Evolutionary conservation across 441 rosid species (phyloP).

Genomic region (Eutrema salsugineum): DNA sequence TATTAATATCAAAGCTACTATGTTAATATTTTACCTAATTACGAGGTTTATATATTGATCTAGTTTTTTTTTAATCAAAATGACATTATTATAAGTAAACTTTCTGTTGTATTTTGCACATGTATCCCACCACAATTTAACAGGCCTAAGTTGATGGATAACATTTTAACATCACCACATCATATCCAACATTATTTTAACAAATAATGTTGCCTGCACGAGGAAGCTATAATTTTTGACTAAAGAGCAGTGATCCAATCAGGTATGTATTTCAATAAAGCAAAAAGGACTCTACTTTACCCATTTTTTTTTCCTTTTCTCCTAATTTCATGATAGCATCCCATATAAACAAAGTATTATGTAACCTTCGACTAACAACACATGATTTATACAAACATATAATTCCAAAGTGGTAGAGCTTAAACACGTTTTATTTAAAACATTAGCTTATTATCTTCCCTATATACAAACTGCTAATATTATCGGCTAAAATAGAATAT

Average conservation of each 20-base stretch:
- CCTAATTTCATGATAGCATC: neutral
- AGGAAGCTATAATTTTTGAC: conserved; percentile 13
- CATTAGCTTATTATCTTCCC: neutral
- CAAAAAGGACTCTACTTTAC: conserved; percentile 4
- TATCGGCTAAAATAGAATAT: neutral
- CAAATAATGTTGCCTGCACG: conserved; percentile 3
- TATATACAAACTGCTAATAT: too few relatives aligned
- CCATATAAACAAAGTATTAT: neutral
- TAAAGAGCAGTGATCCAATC: neutral
- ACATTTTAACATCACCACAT: too few relatives aligned
- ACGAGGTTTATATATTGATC: neutral
- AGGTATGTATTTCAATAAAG: conserved; percentile 10
- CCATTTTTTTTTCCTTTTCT: neutral
- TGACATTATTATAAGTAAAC: neutral
- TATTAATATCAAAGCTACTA: neutral
- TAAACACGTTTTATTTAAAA: neutral
- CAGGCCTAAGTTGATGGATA: neutral
- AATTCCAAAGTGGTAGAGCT: neutral
- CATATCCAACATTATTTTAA: conserved; percentile 6
- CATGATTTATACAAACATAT: neutral
- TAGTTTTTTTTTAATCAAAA: neutral
- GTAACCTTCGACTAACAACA: neutral
- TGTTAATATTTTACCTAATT: neutral
- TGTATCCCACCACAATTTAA: conserved; percentile 18
- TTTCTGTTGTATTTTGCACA: neutral